Evolutionary conservation across 1,284 basidiomycete species (phyloP).

Genomic region (Puccinia sorghi): DNA sequence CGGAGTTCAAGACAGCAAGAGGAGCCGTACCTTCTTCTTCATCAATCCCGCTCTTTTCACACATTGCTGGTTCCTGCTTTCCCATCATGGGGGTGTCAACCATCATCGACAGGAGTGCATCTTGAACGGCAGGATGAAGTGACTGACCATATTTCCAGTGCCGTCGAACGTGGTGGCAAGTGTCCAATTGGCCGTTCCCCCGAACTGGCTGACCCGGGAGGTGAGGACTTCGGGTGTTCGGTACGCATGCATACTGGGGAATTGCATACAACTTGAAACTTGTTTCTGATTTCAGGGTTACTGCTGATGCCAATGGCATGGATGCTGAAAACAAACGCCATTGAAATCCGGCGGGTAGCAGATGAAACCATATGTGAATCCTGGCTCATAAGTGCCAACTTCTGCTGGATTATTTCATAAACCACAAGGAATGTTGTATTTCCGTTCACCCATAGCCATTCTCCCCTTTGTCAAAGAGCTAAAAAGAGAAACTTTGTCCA

Average conservation of each 20-base stretch:
- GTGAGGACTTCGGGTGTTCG: background rate
- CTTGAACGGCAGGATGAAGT: background rate
- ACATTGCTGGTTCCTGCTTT: background rate
- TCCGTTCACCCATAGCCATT: no score
- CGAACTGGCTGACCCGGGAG: background rate
- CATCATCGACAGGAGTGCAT: background rate
- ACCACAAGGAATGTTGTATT: no score
- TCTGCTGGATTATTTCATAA: no score
- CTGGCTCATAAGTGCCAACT: no score
- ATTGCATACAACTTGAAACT: background rate
- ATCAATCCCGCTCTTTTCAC: conserved; percentile 40
- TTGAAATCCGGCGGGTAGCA: no score
- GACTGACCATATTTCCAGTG: conserved; percentile 13
- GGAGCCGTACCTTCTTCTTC: conserved; percentile 37
- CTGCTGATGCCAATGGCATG: no score
- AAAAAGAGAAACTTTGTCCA: no score
- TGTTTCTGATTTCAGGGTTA: no score
- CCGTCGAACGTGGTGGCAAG: background rate
- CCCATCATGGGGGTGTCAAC: background rate
- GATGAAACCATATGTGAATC: no score
- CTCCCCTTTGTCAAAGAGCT: no score
- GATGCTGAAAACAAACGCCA: no score
- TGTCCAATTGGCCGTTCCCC: background rate
- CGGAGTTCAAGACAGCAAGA: background rate
- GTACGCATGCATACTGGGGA: background rate